These are phyloP conservation scores for Fusarium robinianum DNA, from an alignment of 2,329 filamentous ascomycete genomes.

Conservation along the genomic window DNA sequence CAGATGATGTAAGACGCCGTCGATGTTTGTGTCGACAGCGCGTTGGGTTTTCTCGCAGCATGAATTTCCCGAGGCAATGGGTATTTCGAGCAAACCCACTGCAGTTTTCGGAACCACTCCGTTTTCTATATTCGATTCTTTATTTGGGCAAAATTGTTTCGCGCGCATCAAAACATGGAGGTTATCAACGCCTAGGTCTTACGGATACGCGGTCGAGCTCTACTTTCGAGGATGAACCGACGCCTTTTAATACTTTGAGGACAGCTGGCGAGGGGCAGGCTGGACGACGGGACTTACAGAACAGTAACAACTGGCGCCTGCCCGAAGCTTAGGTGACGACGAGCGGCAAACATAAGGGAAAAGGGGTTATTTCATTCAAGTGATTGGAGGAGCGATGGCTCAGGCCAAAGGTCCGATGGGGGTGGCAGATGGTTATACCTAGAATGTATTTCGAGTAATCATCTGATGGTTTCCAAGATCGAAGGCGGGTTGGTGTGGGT, in stretches of 20 bases:
- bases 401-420: conserved; percentile 20
- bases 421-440: conserved; percentile 33
- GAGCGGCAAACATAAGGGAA: conserved; percentile 17
- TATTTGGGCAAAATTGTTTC: conserved; percentile 25
- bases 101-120: conserved; percentile 12
- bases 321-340: conserved; percentile 20
- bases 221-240: conserved; percentile 28
- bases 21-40: conserved; percentile 17
- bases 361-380: conserved; percentile 29
- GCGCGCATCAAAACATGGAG: conserved; percentile 35
- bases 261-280: conserved; percentile 21
- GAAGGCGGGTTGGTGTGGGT: conserved; percentile 34
- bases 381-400: conserved; percentile 24
- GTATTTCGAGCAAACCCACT: no score
- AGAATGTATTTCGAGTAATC: conserved; percentile 41
- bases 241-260: conserved; percentile 31
- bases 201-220: conserved; percentile 28
- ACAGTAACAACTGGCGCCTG: conserved; percentile 22
- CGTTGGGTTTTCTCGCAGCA: conserved; percentile 9
- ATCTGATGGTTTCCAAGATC: conserved; percentile 36
- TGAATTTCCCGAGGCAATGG: no score
- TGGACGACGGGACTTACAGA: conserved; percentile 24
- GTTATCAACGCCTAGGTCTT: conserved; percentile 27
- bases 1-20: conserved; percentile 80
- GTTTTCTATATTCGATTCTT: conserved; percentile 32